Evolutionary conservation across 176 grass and related monocot genomes (phyloP), one percentile per base, ranked within the genome.

Genomic region (Zea luxurians): DNA sequence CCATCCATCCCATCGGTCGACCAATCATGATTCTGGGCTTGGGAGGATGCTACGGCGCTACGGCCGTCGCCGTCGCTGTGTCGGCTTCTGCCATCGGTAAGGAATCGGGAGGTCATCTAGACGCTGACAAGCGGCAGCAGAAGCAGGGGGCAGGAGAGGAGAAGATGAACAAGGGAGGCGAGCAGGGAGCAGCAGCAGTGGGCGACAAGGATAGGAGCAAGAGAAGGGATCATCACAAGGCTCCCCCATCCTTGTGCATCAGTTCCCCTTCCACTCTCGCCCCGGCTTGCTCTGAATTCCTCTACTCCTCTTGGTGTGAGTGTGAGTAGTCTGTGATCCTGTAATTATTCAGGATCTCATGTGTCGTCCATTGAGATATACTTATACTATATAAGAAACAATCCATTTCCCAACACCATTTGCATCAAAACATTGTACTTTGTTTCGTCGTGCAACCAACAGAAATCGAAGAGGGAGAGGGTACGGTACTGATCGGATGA

Each of bases 181-280:
- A 58, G 2, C 62, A 40, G 7, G 73, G 10, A 4, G 71, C 4
- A 3, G 12, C 7, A 4, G 5, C 11, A 5, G 55, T 0, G 3
- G 5, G 1, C 2, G 21, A 1, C 21, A 17, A 68, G 52, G 15
- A 11, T 49, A 21, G 9, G 50, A 76, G 34, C 11, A 78, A 55
- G 58, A 78, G 36, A 38, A 78, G 61, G 3, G 65, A 37, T 12
- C 0, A n/a, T 18, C 70, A 37, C 13, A 64, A 37, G 45, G 15
- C 4, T 21, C 27, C 86, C 1, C 18, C 18, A 47, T 71, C 8
- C 5, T 74, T 6, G 44, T 76, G 40, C 15, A 78, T 38, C 80
- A 91, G 36, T 82, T 89, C 15, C 83, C 88, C 15, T 83, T 89
- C 35, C 80, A 94, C 48, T 86, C 86, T 4, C 80, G 65, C 16